Conservation (phyloP, 768 basidiomycete species). For the Asterophora parasitica region DNA sequence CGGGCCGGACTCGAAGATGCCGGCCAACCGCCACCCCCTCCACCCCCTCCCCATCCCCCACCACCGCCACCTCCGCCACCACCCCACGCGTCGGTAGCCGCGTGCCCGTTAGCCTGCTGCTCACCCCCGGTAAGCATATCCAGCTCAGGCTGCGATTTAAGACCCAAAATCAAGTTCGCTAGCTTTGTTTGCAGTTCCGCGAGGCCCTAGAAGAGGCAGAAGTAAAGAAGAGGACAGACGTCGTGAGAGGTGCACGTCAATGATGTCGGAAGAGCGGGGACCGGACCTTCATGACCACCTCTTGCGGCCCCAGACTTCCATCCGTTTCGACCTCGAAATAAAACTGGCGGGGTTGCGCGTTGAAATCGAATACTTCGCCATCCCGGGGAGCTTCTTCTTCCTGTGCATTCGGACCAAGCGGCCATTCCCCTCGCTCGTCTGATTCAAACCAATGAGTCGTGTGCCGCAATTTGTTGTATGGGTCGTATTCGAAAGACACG, state of each 20-base stretch:
- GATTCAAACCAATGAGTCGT: constrained; percentile 93
- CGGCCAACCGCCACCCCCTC: constrained; percentile 15
- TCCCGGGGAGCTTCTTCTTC: constrained; percentile 81
- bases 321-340: constrained; percentile 96
- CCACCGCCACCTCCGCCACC: constrained; percentile 21
- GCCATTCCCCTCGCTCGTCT: constrained; percentile 85
- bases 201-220: constrained; percentile 48
- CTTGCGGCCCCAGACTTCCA: constrained; percentile 83
- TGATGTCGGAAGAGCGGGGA: neutral
- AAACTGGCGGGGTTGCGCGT: constrained; percentile 83
- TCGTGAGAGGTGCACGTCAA: constrained; percentile 2
- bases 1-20: constrained; percentile 24
- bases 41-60: constrained; percentile 22
- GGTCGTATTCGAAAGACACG: constrained; percentile 96
- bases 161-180: constrained; percentile 70
- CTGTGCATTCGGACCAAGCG: constrained; percentile 77
- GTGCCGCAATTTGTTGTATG: constrained; percentile 94
- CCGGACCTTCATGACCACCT: constrained; percentile 79
- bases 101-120: constrained; percentile 27
- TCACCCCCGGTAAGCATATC: constrained; percentile 45
- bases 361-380: constrained; percentile 82
- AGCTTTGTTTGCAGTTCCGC: constrained; percentile 76
- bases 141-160: constrained; percentile 59
- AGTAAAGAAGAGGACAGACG: neutral
- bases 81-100: constrained; percentile 14